These are phyloP conservation scores for Boletus subcaerulescens DNA, from an alignment of 768 basidiomycete genomes.

Conservation along the genomic window DNA sequence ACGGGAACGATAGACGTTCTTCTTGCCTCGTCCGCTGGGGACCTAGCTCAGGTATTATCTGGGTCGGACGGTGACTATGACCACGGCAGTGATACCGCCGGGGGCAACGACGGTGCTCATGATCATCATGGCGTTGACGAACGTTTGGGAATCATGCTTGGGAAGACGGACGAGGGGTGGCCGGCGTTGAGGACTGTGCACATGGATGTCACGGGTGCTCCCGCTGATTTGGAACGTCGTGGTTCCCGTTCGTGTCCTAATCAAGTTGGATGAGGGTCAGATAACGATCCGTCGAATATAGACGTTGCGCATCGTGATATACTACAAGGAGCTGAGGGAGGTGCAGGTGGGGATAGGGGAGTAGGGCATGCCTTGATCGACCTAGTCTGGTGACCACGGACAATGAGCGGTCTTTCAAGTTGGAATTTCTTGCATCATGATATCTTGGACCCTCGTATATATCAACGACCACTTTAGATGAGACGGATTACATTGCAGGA, in stretches of 20 bases:
- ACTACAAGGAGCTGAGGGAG: too few relatives aligned
- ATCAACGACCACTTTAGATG: too few relatives aligned
- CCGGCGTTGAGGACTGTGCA: not conserved
- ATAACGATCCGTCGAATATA: not conserved
- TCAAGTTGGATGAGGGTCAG: not conserved
- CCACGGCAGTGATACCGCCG: not conserved
- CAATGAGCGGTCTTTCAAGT: too few relatives aligned
- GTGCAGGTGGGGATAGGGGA: too few relatives aligned
- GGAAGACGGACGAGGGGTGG: not conserved
- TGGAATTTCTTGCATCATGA: too few relatives aligned
- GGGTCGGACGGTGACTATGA: not conserved
- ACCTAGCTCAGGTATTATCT: not conserved
- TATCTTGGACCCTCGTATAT: too few relatives aligned
- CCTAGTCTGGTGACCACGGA: too few relatives aligned
- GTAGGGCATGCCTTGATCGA: too few relatives aligned
- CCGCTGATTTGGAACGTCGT: not conserved
- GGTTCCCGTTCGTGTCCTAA: not conserved
- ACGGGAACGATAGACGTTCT: not conserved
- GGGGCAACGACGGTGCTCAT: not conserved
- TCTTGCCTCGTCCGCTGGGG: not conserved
- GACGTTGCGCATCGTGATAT: not conserved
- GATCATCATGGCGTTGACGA: not conserved
- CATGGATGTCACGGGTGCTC: too few relatives aligned
- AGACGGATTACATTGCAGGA: too few relatives aligned
- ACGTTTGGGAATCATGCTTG: not conserved